These are phyloP conservation scores for Lycium ferocissimum DNA, from an alignment of 257 asterid genomes.

Conservation along the genomic window DNA sequence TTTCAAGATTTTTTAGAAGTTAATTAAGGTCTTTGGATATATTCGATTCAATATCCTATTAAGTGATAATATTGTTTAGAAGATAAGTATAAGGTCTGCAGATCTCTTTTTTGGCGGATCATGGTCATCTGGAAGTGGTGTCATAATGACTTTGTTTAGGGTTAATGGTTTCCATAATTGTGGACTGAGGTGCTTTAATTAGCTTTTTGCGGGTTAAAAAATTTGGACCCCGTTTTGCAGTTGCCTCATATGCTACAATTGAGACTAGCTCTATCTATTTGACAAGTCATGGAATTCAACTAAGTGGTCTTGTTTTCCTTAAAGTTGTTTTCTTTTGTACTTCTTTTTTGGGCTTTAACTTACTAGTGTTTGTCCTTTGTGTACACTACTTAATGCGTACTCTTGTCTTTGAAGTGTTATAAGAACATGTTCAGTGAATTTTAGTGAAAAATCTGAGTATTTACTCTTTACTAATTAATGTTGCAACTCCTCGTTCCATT, in stretches of 20 bases:
- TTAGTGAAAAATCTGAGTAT: background rate
- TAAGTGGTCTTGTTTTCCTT: background rate
- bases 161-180: slow-evolving; percentile 21
- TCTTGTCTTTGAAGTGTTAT: background rate
- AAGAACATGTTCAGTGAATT: background rate
- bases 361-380: background rate
- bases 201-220: background rate
- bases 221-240: background rate
- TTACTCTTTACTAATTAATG: background rate
- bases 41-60: background rate
- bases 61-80: background rate
- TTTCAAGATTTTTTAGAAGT: background rate
- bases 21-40: background rate
- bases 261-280: background rate
- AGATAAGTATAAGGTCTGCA: background rate
- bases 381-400: background rate
- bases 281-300: slow-evolving; percentile 20
- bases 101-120: slow-evolving; percentile 17
- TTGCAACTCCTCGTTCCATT: background rate
- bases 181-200: background rate
- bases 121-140: slow-evolving; percentile 8
- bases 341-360: background rate
- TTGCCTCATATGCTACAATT: slow-evolving; percentile 6
- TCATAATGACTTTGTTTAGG: slow-evolving; percentile 14
- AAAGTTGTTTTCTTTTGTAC: background rate